Base-by-base conservation (phyloP, 352 stramenopile species). In the Pythium rhizo-oryzae region DNA sequence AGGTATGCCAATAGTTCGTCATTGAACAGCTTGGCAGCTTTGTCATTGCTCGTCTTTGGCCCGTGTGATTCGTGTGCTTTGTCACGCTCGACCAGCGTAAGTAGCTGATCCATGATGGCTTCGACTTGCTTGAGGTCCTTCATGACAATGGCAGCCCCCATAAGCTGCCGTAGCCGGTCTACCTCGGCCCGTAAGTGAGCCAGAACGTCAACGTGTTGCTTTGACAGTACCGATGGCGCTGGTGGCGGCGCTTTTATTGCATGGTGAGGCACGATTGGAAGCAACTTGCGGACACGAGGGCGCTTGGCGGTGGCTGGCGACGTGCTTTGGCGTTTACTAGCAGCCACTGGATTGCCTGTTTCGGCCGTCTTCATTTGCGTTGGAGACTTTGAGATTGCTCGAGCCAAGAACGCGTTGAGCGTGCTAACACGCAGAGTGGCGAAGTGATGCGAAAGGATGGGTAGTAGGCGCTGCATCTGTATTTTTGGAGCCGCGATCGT, bases 31-130 rank as follows among this genome's bases (percentile, higher is more conserved):
- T 28, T 30, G 11, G 43, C 41, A n/a, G 35, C 41, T 33, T 33
- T 33, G 12, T 52, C 4, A 24, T 19, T 46, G 1, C 57, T 41
- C 18, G 13, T 30, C 41, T 37, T 47, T 8, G 6, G n/a, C 2
- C 19, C 44, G 19, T 18, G 44, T 13, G 44, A 51, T 2, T 55
- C 49, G 49, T 9, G 16, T 5, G 18, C 12, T 53, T 52, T 41
- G 16, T 39, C 35, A 19, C 43, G 41, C 25, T 65, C 59, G 7
- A 65, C 28, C 2, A 65, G 21, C n/a, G 16, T 18, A n/a, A 65
- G 12, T 18, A 65, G 21, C 46, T 65, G 59, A 1, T 56, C 59
- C 46, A 65, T 56, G 25, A 65, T 51, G 24, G 44, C 59, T 51
- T 58, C 59, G 19, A 58, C 49, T 28, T 41, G n/a, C 13, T 49